Evolutionary conservation across 257 asterid species (phyloP), one percentile per base, ranked within the genome.

Genomic region (Fraxinus cuspidata): DNA sequence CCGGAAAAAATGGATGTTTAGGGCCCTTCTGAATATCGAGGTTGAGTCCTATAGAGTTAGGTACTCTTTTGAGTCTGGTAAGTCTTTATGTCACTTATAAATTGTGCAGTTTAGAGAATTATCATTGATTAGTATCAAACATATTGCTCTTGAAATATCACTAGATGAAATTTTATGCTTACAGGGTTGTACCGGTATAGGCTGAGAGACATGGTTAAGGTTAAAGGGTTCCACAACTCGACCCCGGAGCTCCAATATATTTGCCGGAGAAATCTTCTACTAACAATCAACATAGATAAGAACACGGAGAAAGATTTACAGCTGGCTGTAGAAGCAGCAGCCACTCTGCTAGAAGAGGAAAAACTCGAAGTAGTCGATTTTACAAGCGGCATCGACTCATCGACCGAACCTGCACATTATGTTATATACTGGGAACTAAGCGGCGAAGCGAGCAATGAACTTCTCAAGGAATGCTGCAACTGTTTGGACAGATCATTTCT

Each of bases 251-350:
- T 96, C 38, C 94, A 92, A 32, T 96, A 92, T 79, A 71, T 96
- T 25, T 94, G 98, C 87, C 71, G 99, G 73, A 86, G 92, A 66
- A 96, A 91, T 78, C 99, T 96, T 42, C 90, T 93, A 1, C 96
- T 96, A 42, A 87, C 90, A 8, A 80, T 96, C 71, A 93, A 96
- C 89, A 93, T 96, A 6, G 99, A 96, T 94, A 96, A 96, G 81
- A 96, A 89, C 89, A 93, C 97, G 0, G 99, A 96, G 83, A 93
- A 93, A 84, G 99, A 96, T 28, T 76, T 96, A 7, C 99, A 96
- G 83, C 29, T 92, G 38, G 89, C 97, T 0, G 99, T 96, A 1
- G 99, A 91, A 71, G 86, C 89, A 0, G 98, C 98, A 3, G 89
- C 90, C 18, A 81, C 70, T 80, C 78, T 83, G 5, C 85, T 96